Evolutionary conservation across 345 rosid genomes (phyloP), one percentile per base, ranked within the genome.

Genomic region (Salix exigua): DNA sequence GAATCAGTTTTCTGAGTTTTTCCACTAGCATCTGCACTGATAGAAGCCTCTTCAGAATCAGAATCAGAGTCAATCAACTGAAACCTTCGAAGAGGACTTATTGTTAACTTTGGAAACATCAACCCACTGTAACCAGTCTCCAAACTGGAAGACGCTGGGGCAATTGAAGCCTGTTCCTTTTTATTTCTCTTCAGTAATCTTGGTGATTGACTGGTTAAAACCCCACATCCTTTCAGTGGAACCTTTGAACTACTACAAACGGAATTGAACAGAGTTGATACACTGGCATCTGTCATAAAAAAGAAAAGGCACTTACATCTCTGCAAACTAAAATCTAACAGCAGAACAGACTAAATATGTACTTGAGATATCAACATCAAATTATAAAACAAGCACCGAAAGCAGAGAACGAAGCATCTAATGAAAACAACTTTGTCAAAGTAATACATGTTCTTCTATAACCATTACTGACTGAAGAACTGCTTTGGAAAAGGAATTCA

Each of bases 81-180:
- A 78, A 95, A 95, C 83, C 78, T 95, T 75, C 99, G 84, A 66
- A 91, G 92, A 78, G 99, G 98, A 80, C 98, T 93, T 64, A 77
- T 46, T 66, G 90, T 80, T 83, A 88, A 71, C 28, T 87, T 87
- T 21, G 88, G 91, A 73, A 90, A 88, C 66, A 82, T 21, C 23
- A 84, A 69, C 42, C 84, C 85, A 33, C 71, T 73, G 68, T 75
- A 77, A 69, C 80, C 83, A 63, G 79, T 77, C 75, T 79, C 87
- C 73, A 84, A 66, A 77, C 66, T 82, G 58, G 83, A 79, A 76
- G 91, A 87, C 58, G 81, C 81, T 12, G 78, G 81, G 69, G 78
- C 86, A 69, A 79, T 84, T 19, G 82, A 82, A 66, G 83, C 84
- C 68, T 78, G 77, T 74, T 83, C 82, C 68, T 35, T 81, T 30